These are phyloP conservation scores for Xanthoceras sorbifolium DNA, from an alignment of 345 rosid species.

Conservation along the genomic window DNA sequence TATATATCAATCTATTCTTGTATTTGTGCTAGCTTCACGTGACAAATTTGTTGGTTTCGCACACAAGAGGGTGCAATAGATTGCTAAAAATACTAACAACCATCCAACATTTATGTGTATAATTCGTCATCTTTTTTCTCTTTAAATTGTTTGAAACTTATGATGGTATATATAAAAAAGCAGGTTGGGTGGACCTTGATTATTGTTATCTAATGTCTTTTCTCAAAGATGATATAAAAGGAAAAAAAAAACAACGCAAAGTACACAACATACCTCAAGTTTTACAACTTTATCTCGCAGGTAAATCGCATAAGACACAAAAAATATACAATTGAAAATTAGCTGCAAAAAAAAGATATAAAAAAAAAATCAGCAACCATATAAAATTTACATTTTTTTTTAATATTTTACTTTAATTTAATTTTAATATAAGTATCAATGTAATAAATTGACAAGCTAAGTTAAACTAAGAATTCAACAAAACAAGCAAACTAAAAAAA, in stretches of 20 bases:
- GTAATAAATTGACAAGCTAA: too few species aligned
- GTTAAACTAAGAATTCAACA: neutral
- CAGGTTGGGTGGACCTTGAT: neutral
- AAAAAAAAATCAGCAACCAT: neutral
- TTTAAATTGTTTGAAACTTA: neutral
- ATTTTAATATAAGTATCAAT: too few species aligned
- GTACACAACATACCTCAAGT: slow-evolving; percentile 54
- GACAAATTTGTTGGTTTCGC: neutral
- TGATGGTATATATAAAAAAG: neutral
- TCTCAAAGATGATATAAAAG: neutral
- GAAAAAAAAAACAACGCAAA: neutral
- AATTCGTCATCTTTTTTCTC: neutral
- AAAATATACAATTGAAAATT: slow-evolving; percentile 48
- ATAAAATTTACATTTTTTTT: neutral
- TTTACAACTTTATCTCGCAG: slow-evolving; percentile 51
- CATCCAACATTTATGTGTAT: neutral
- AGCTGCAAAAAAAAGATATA: slow-evolving; percentile 51
- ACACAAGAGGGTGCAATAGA: neutral
- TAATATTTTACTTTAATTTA: neutral
- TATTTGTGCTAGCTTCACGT: neutral
- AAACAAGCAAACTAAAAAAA: neutral
- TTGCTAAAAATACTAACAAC: neutral
- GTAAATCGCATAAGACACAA: slow-evolving; percentile 47
- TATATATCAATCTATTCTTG: neutral
- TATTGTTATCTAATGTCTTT: neutral